Conservation (phyloP, 345 rosid genomes). For the Eucalyptus cloeziana region DNA sequence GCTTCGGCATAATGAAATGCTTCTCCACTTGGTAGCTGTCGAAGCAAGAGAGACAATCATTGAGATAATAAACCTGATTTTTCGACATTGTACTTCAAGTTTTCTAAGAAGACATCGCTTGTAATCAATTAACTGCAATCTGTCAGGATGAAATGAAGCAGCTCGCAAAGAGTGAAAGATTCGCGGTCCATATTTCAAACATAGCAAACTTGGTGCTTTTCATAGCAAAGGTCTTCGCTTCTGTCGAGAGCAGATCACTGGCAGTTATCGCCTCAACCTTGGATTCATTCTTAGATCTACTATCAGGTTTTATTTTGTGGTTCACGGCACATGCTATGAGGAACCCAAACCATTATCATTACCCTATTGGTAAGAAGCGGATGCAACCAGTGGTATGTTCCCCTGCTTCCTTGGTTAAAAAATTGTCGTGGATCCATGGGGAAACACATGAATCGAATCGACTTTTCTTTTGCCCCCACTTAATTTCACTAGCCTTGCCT, state of each 20-base stretch:
- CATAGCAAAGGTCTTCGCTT: conserved; percentile 63
- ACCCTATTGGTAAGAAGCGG: conserved; percentile 75
- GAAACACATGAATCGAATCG: neutral
- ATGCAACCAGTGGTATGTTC: conserved; percentile 81
- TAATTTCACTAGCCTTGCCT: neutral
- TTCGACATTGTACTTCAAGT: neutral
- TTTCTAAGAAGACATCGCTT: neutral
- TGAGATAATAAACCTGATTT: neutral
- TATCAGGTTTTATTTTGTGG: conserved; percentile 83
- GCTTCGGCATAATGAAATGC: neutral
- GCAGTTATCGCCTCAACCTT: conserved; percentile 83
- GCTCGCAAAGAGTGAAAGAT: conserved; percentile 51
- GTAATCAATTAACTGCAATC: neutral
- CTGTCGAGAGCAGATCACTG: conserved; percentile 57
- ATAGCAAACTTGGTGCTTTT: conserved; percentile 55
- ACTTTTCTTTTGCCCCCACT: neutral
- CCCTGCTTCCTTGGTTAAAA: neutral
- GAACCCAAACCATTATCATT: conserved; percentile 51
- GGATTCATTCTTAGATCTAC: conserved; percentile 77
- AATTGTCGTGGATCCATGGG: neutral
- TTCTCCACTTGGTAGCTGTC: neutral
- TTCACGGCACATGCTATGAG: conserved; percentile 76
- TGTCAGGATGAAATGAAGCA: conserved; percentile 55
- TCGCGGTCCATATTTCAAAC: conserved; percentile 54
- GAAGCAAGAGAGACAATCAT: neutral